These are phyloP conservation scores for Jaltomata sinuosa DNA, from an alignment of 257 asterid species.

Conservation along the genomic window DNA sequence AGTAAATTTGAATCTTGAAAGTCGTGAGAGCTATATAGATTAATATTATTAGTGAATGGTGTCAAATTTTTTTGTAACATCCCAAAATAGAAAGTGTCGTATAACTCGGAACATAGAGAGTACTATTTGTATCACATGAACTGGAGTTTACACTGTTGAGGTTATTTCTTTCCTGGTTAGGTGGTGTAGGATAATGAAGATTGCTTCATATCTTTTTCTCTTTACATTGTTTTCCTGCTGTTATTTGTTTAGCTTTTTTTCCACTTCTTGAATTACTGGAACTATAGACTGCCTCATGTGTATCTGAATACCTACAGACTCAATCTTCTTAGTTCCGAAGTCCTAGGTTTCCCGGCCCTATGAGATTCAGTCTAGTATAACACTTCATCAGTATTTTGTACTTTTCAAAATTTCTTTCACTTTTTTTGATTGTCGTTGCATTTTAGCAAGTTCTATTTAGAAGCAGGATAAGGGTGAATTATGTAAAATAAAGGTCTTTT, in stretches of 20 bases:
- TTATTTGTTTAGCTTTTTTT: not conserved
- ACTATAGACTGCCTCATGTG: not conserved
- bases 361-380: not conserved
- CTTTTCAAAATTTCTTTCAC: not conserved
- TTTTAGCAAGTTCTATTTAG: not conserved
- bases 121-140: not conserved
- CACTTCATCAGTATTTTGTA: not conserved
- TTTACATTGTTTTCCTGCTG: not conserved
- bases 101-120: not conserved
- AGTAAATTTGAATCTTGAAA: not conserved
- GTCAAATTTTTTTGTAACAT: not conserved
- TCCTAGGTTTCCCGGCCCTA: not conserved
- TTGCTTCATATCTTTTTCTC: not conserved
- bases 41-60: not conserved
- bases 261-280: not conserved
- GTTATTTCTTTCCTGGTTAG: not conserved
- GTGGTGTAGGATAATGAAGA: not conserved
- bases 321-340: not conserved
- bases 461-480: not conserved
- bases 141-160: not conserved
- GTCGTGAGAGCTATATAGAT: not conserved
- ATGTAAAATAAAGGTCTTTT: too few relatives aligned
- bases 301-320: not conserved
- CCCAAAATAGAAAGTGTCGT: not conserved
- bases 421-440: not conserved